Percentiles rank a stretch among this genome's conserved stretches.
phyloP scores from a whole-genome alignment of 805 yeast species.

The Metschnikowia amazonensis region DNA sequence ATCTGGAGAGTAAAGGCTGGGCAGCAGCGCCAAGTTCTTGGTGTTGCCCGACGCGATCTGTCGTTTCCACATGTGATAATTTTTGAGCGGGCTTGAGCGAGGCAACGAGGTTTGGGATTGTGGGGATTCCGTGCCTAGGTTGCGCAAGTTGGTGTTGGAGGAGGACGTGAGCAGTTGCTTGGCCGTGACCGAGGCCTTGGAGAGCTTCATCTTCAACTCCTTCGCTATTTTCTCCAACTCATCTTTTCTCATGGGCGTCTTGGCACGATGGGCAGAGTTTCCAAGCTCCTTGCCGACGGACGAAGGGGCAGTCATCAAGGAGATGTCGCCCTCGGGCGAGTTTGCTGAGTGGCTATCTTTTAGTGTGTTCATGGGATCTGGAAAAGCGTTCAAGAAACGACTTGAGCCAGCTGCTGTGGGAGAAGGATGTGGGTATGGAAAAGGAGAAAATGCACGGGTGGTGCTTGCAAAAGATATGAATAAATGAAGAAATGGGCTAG shows the following conservation, averaged over 20 bases:
- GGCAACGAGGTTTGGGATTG: slow-evolving; percentile 16
- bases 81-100: slow-evolving; percentile 30
- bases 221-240: slow-evolving; percentile 44
- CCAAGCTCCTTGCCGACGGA: slow-evolving; percentile 12
- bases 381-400: not conserved
- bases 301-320: slow-evolving; percentile 12
- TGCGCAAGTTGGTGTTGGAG: slow-evolving; percentile 15
- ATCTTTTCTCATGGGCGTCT: slow-evolving; percentile 40
- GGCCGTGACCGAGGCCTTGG: slow-evolving; percentile 44
- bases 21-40: slow-evolving; percentile 24
- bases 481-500: not conserved
- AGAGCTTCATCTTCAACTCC: slow-evolving; percentile 38
- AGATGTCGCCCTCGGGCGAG: slow-evolving; percentile 16
- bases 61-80: slow-evolving; percentile 25
- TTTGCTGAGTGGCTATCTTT: slow-evolving; percentile 22
- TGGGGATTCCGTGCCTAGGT: slow-evolving; percentile 21
- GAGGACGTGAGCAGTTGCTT: slow-evolving; percentile 28
- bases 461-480: not conserved
- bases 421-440: not conserved
- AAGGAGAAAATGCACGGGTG: not conserved
- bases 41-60: slow-evolving; percentile 23
- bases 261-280: slow-evolving; percentile 18
- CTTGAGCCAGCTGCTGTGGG: not conserved
- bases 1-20: slow-evolving; percentile 37
- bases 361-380: slow-evolving; percentile 21